phyloP scores from a whole-genome alignment of 2,329 filamentous ascomycete genomes.

The Grosmannia clavigera region DNA sequence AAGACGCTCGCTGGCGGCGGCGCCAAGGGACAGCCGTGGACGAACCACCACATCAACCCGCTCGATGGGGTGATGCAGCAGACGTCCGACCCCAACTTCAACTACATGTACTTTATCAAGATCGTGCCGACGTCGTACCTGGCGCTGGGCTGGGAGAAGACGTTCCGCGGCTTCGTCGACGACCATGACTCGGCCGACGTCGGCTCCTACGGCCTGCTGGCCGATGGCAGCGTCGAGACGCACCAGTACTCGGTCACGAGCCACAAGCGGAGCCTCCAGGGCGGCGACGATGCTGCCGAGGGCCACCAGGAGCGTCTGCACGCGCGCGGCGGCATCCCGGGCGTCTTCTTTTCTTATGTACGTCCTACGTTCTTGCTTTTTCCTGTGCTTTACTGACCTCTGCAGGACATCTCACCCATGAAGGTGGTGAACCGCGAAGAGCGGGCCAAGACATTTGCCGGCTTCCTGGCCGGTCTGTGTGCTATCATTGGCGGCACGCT shows the following conservation, averaged over 20 bases:
- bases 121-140: conserved; percentile 94
- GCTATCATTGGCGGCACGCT: conserved; percentile 89
- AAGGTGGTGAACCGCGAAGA: conserved; percentile 97
- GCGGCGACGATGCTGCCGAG: conserved; percentile 73
- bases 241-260: conserved; percentile 98
- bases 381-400: neutral
- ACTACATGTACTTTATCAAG: conserved; percentile 99
- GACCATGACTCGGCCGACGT: conserved; percentile 44
- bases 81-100: conserved; percentile 73
- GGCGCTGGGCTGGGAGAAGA: conserved; percentile 75
- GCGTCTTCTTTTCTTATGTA: conserved; percentile 96
- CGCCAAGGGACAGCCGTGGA: conserved; percentile 52
- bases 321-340: conserved; percentile 82
- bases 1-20: conserved; percentile 33
- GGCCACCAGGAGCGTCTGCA: conserved; percentile 89
- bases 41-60: conserved; percentile 84
- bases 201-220: conserved; percentile 53
- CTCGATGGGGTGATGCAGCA: conserved; percentile 69
- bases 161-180: conserved; percentile 24
- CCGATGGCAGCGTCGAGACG: conserved; percentile 79
- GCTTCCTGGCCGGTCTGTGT: conserved; percentile 88
- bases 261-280: conserved; percentile 77
- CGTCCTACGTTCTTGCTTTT: neutral
- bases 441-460: conserved; percentile 75
- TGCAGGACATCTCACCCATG: conserved; percentile 93